Evolutionary conservation across 1,284 basidiomycete species (phyloP).

Genomic region (Sutorius eximius): DNA sequence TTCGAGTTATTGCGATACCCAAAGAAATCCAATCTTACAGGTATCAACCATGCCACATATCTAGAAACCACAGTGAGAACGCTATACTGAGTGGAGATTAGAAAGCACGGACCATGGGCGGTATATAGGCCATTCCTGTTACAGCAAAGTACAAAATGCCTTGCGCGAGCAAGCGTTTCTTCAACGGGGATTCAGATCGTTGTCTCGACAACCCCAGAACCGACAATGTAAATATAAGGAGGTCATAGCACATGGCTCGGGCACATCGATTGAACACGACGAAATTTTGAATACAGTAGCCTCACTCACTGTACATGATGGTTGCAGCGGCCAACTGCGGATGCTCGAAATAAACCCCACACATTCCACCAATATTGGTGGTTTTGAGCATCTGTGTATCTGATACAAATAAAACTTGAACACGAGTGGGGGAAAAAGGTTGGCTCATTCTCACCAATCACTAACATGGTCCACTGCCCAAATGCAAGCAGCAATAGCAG

Average conservation of each 20-base stretch:
- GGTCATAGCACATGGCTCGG: slow-evolving; percentile 16
- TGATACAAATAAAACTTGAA: neutral
- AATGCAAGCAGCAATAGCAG: slow-evolving; percentile 17
- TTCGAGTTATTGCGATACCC: neutral
- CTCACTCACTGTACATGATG: slow-evolving; percentile 20
- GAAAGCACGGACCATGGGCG: slow-evolving; percentile 7
- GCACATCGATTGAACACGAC: neutral
- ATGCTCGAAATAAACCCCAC: neutral
- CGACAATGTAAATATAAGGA: slow-evolving; percentile 20
- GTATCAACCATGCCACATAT: slow-evolving; percentile 3
- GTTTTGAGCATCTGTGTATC: neutral
- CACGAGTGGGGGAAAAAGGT: neutral
- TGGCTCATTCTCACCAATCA: slow-evolving; percentile 8
- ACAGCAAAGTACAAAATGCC: slow-evolving; percentile 21
- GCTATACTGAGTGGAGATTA: neutral
- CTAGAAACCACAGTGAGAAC: slow-evolving; percentile 5
- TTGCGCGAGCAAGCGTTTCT: slow-evolving; percentile 13
- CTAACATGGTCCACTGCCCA: slow-evolving; percentile 19
- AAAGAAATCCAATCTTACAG: slow-evolving; percentile 6
- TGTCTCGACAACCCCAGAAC: slow-evolving; percentile 14
- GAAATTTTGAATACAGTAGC: neutral
- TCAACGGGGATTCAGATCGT: slow-evolving; percentile 16
- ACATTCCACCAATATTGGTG: neutral
- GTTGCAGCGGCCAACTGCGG: neutral
- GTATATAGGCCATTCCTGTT: slow-evolving; percentile 8